A percentile compares a stretch with the other conserved stretches of the same genome.
These are phyloP conservation scores for Prunus yedoensis DNA, from an alignment of 331 rosid genomes.

Conservation along the genomic window DNA sequence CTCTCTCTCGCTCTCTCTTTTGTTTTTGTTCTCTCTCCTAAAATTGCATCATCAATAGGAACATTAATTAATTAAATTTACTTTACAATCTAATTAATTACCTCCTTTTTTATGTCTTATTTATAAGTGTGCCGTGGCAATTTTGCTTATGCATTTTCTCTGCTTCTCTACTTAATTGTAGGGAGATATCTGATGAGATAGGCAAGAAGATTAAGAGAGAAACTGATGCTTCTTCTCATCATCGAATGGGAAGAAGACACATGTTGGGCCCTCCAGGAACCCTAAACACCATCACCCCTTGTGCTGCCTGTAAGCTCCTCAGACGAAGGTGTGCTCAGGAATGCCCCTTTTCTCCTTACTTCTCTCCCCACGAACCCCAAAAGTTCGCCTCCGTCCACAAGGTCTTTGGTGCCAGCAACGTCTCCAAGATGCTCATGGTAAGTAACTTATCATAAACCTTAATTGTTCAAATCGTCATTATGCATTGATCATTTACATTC, in stretches of 20 bases:
- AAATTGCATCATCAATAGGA: no score
- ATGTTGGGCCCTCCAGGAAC: slow-evolving; percentile 84
- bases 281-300: slow-evolving; percentile 91
- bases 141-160: not conserved
- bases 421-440: slow-evolving; percentile 98
- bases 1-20: no score
- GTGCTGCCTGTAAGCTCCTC: slow-evolving; percentile 95
- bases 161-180: not conserved
- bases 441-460: not conserved
- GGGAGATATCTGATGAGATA: slow-evolving; percentile 91
- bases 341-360: slow-evolving; percentile 94
- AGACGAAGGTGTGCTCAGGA: slow-evolving; percentile 96
- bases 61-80: no score
- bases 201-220: slow-evolving; percentile 90
- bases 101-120: no score
- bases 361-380: slow-evolving; percentile 97
- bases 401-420: slow-evolving; percentile 97
- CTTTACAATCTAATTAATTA: no score
- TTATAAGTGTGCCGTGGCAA: not conserved
- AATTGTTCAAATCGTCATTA: not conserved
- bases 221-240: slow-evolving; percentile 51
- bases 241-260: slow-evolving; percentile 73
- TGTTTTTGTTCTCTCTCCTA: no score
- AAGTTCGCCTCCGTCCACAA: slow-evolving; percentile 98
- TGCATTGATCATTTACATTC: not conserved